Base-by-base conservation (phyloP, 371 early-diverging fungal species). In the Astathelohania contejeani region DNA sequence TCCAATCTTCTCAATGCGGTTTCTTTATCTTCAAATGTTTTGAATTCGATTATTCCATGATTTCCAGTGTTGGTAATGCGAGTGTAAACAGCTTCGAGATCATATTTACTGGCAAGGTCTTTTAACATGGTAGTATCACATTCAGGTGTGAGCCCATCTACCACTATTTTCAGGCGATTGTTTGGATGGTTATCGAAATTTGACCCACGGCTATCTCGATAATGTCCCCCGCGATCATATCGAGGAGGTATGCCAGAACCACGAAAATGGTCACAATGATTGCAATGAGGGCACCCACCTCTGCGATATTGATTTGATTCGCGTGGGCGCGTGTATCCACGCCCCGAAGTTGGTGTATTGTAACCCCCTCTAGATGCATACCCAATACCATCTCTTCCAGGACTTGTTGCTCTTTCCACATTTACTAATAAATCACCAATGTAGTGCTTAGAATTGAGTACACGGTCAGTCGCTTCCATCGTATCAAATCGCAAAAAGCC, bases 1-100 rank as follows among this genome's bases (percentile, higher is more conserved):
- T 65, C 43, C 14, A 65, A 45, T 28, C 48, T 59, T n/a, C 29
- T 22, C 16, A 65, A 20, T 3, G 53, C 60, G 1, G 55, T 39
- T 6, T 65, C 65, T 28, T 54, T 54, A 12, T 54, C 54, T 35
- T 60, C 56, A 38, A 51, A 37, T 18, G 45, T 45, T 32, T 49
- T 53, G 28, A 65, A 60, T 39, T 65, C 65, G 27, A 65, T 29
- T 44, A 65, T 60, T 0, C 52, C 65, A 43, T 60, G 52, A 23
- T 65, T 50, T 47, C 65, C 55, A 10, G 26, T 53, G 14, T 38
- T 24, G 18, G 60, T 56, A 18, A 65, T 32, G 23, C 60, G 44
- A 14, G 60, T 46, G 49, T 49, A 65, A 6, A 53, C 43, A 29
- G 54, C 45, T n/a, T 64, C 60, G 47, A 64, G 45, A 1, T 56